A percentile compares a stretch with the other conserved stretches of the same genome.
Conservation (phyloP, 805 yeast species). For the Metschnikowia kofuensis region DNA sequence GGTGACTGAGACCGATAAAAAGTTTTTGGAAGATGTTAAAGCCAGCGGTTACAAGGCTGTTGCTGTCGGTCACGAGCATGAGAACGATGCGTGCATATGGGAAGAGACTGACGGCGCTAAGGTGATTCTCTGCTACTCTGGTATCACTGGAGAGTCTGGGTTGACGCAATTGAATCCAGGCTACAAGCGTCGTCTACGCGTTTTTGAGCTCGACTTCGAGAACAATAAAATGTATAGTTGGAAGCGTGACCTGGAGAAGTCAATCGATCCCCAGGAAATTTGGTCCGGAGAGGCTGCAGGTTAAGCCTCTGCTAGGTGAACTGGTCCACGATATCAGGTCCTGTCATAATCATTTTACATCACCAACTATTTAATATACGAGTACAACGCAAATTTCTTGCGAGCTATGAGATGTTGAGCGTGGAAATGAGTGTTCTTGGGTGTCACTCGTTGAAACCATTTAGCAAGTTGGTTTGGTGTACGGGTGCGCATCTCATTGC, state of each 20-base stretch:
- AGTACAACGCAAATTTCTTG: neutral
- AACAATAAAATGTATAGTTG: constrained; percentile 30
- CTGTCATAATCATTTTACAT: too few species aligned
- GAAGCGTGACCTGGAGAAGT: constrained; percentile 28
- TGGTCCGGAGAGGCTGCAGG: constrained; percentile 13
- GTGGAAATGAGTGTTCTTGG: too few species aligned
- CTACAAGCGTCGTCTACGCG: constrained; percentile 32
- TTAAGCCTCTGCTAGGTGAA: neutral
- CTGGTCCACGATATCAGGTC: neutral
- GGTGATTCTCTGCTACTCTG: constrained; percentile 40
- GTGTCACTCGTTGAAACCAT: too few species aligned
- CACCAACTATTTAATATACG: too few species aligned
- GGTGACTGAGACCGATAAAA: constrained; percentile 25
- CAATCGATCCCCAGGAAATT: constrained; percentile 16
- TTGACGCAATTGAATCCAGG: constrained; percentile 23
- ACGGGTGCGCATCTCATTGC: constrained; percentile 17
- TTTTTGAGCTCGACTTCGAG: constrained; percentile 33
- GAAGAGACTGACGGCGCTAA: constrained; percentile 16
- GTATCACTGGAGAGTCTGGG: constrained; percentile 39
- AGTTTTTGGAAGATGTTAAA: constrained; percentile 32
- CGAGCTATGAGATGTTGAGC: too few species aligned
- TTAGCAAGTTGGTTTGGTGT: constrained; percentile 5
- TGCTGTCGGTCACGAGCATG: constrained; percentile 44
- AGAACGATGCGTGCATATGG: constrained; percentile 41
- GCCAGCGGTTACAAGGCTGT: constrained; percentile 36